These are phyloP conservation scores for Podospora pseudoanserina DNA, from an alignment of 495 filamentous ascomycete species.

Conservation along the genomic window DNA sequence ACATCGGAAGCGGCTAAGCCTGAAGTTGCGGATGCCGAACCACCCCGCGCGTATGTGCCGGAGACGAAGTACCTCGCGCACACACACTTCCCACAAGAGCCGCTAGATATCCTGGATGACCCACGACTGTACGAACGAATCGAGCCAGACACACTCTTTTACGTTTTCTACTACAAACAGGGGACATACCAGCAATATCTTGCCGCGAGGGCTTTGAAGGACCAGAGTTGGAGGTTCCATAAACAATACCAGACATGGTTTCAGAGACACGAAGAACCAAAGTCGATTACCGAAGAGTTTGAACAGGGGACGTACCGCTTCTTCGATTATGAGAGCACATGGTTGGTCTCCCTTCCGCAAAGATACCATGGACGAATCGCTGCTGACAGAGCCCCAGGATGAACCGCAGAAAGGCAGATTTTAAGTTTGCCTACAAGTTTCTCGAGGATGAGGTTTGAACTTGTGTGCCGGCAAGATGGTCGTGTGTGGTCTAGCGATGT, in stretches of 20 bases:
- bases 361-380: background rate
- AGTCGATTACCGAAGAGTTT: constrained; percentile 95
- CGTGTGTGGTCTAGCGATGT: background rate
- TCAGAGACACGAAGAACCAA: constrained; percentile 95
- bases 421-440: constrained; percentile 98
- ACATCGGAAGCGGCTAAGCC: constrained; percentile 68
- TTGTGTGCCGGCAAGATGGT: background rate
- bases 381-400: constrained; percentile 60
- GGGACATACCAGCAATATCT: constrained; percentile 93
- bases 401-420: constrained; percentile 97
- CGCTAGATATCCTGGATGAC: constrained; percentile 84
- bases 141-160: constrained; percentile 96
- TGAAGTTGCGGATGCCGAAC: constrained; percentile 72
- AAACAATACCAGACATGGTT: constrained; percentile 99
- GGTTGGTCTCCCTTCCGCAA: constrained; percentile 56
- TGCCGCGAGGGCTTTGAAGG: constrained; percentile 91
- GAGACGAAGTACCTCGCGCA: constrained; percentile 74
- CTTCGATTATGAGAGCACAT: constrained; percentile 99
- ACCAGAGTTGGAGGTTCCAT: constrained; percentile 97
- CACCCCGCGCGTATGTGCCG: constrained; percentile 78
- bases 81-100: constrained; percentile 86
- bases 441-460: constrained; percentile 21
- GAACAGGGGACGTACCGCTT: constrained; percentile 98
- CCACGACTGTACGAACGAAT: constrained; percentile 80
- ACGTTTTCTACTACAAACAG: constrained; percentile 98